Evolutionary conservation across 345 rosid species (phyloP).

Genomic region (Nephelium lappaceum): DNA sequence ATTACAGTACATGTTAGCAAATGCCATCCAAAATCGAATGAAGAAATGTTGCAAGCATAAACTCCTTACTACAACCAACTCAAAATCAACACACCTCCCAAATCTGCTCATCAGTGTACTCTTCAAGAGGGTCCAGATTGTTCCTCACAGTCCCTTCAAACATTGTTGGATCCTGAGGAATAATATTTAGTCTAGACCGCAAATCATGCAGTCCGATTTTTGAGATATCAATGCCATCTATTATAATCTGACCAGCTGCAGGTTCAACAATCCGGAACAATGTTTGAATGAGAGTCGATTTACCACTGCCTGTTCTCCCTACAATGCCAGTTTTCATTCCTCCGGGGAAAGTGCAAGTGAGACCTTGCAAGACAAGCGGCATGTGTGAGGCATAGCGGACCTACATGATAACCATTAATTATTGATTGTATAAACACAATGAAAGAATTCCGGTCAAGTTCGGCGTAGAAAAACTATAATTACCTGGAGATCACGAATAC

Average conservation of each 20-base stretch:
- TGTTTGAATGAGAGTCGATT: slow-evolving; percentile 86
- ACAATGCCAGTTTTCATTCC: slow-evolving; percentile 85
- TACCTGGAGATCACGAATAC: slow-evolving; percentile 67
- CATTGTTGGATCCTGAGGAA: slow-evolving; percentile 96
- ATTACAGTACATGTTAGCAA: slow-evolving; percentile 12
- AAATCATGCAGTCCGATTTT: slow-evolving; percentile 79
- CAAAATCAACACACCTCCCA: slow-evolving; percentile 72
- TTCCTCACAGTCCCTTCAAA: slow-evolving; percentile 87
- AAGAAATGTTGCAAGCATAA: background rate
- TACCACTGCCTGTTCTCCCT: slow-evolving; percentile 93
- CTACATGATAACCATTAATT: slow-evolving; percentile 31
- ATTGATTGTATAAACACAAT: background rate
- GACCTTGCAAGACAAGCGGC: slow-evolving; percentile 81
- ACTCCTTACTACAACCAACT: background rate
- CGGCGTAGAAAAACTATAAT: background rate
- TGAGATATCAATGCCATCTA: slow-evolving; percentile 70
- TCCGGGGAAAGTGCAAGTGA: slow-evolving; percentile 76
- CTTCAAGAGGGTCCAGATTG: slow-evolving; percentile 89
- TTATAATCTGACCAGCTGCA: slow-evolving; percentile 60
- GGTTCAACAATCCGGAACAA: slow-evolving; percentile 87
- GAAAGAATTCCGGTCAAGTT: slow-evolving; percentile 1
- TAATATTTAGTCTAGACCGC: slow-evolving; percentile 77
- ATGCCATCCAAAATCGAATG: background rate
- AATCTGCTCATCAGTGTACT: slow-evolving; percentile 74
- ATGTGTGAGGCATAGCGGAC: slow-evolving; percentile 77